Base-by-base conservation (phyloP, 1,284 basidiomycete species). In the Ganoderma sp. region DNA sequence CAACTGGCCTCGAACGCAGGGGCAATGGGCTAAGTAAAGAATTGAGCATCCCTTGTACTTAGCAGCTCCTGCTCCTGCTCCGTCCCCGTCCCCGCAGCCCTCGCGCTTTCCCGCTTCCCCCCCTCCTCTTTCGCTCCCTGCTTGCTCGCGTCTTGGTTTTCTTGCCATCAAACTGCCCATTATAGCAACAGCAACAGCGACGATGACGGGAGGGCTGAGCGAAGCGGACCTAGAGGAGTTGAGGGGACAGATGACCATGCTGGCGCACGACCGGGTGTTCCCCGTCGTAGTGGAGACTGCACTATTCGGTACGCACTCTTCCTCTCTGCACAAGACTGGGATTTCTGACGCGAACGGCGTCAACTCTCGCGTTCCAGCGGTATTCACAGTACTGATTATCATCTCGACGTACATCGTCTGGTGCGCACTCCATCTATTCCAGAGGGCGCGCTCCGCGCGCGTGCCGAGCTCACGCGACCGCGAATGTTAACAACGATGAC, bases 221-320 rank as follows among this genome's bases (percentile, higher is more conserved):
- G 63, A 63, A 9, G 45, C 32, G 10, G 57, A 39, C 17, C 25
- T 60, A 3, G 34, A 39, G 14, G 45, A 17, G 54, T 60, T 68
- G 5, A 64, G 67, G 52, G 42, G 22, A 14, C 43, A 68, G 41
- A 17, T 68, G 41, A 68, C 67, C 3, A 56, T 22, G 10, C 63
- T 68, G 28, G 67, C 67, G 52, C 50, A 50, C 22, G 22, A 65
- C 34, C 63, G 63, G 42, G 67, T 68, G 34, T 68, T 68, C 32
- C 67, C 67, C 10, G 58, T 68, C 7, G 58, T 65, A 3, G 48
- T 68, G 2, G 67, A 68, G 60, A 68, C 67, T 6, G 67, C 63
- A n/a, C n/a, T 68, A 12, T 68, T 56, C 28, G 67, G 67, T 68
- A n/a, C 22, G 63, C 43, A 17, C 19, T 19, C 42, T 17, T 37